Conservation (phyloP, 176 grass and related monocot species). For the Metroxylon sagu region DNA sequence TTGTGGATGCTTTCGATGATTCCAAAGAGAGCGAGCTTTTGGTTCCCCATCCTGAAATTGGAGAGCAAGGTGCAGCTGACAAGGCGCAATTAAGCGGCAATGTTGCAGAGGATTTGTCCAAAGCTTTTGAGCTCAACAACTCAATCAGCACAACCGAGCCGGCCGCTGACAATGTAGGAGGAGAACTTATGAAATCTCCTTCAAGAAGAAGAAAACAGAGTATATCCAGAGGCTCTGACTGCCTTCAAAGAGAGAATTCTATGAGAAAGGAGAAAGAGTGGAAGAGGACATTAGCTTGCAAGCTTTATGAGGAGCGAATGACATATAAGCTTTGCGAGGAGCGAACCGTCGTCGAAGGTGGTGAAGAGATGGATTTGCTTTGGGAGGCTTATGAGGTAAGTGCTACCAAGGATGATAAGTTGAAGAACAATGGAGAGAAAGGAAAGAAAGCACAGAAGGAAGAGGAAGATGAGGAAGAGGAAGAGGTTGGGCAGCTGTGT, state of each 20-base stretch:
- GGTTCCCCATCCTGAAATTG: too few species aligned
- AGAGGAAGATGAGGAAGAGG: too few species aligned
- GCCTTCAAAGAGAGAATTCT: constrained; percentile 41
- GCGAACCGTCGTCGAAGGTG: constrained; percentile 26
- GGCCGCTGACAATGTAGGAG: neutral
- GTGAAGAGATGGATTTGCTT: constrained; percentile 84
- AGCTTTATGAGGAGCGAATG: constrained; percentile 85
- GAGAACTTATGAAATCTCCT: constrained; percentile 28
- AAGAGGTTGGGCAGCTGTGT: constrained; percentile 51
- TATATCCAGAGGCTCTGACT: constrained; percentile 29
- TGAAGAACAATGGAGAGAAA: neutral
- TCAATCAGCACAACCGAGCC: too few species aligned
- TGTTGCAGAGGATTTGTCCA: too few species aligned
- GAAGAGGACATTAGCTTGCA: constrained; percentile 90
- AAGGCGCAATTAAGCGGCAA: too few species aligned
- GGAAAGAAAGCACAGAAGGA: neutral
- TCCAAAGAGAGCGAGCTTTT: too few species aligned
- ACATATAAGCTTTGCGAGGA: constrained; percentile 39
- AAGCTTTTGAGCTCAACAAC: too few species aligned
- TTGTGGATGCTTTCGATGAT: too few species aligned
- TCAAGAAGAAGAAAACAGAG: constrained; percentile 41
- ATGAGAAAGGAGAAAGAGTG: constrained; percentile 59
- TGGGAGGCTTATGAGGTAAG: constrained; percentile 95
- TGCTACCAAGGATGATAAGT: constrained; percentile 5
- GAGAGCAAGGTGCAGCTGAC: too few species aligned